Evolutionary conservation across 2,329 filamentous ascomycete genomes (phyloP).

Genomic region (Bipolaris sorokiniana): DNA sequence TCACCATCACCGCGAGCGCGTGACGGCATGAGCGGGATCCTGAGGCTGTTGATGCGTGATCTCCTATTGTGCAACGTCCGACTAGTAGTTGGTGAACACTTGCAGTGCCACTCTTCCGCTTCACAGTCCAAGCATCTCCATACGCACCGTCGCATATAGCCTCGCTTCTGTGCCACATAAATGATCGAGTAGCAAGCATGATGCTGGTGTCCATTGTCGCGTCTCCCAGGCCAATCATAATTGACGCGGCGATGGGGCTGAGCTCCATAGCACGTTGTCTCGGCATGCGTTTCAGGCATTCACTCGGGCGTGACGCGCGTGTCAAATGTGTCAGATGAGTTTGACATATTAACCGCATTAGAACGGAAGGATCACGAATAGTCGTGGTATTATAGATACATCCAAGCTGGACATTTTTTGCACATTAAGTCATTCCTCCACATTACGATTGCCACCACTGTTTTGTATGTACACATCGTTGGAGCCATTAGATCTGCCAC

Average conservation of each 20-base stretch:
- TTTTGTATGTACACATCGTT: no score
- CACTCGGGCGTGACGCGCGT: conserved; percentile 6
- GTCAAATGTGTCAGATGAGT: conserved; percentile 7
- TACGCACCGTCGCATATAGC: neutral
- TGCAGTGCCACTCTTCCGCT: neutral
- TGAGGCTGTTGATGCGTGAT: conserved; percentile 4
- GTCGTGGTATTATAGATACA: neutral
- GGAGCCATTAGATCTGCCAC: no score
- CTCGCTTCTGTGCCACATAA: neutral
- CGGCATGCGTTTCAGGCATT: conserved; percentile 11
- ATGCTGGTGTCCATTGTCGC: neutral
- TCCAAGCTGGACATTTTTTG: neutral
- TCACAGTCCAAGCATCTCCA: neutral
- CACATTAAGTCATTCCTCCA: neutral
- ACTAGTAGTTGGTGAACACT: neutral
- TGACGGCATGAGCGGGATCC: neutral
- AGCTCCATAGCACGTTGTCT: neutral
- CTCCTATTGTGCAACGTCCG: neutral
- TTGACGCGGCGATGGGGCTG: neutral
- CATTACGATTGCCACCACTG: neutral
- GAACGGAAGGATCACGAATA: neutral
- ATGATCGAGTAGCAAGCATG: neutral
- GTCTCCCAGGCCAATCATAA: neutral
- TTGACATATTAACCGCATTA: conserved; percentile 6
- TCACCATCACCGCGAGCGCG: neutral